Evolutionary conservation across 768 basidiomycete genomes (phyloP).

Genomic region (Fomitopsis pulvina): DNA sequence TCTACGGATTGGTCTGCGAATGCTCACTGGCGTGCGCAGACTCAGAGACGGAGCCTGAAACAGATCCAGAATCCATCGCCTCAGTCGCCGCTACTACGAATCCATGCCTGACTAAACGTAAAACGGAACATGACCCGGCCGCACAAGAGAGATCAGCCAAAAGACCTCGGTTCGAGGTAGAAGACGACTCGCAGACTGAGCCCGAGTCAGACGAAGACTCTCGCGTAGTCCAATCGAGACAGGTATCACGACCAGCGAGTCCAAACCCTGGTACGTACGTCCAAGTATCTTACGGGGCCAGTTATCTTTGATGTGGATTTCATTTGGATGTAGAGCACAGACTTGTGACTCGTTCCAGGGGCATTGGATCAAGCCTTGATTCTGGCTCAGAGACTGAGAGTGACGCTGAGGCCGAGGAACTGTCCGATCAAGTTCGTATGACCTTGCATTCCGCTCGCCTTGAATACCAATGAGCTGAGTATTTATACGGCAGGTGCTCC

Average conservation of each 20-base stretch:
- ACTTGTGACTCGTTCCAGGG: not conserved
- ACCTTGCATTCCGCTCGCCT: not conserved
- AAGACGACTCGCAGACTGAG: not conserved
- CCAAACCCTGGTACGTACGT: not conserved
- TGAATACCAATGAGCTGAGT: not conserved
- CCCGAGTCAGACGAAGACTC: constrained; percentile 5
- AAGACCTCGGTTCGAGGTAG: too few relatives aligned
- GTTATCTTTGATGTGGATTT: not conserved
- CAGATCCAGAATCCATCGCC: not conserved
- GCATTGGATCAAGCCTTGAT: constrained; percentile 22
- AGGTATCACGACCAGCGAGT: constrained; percentile 5
- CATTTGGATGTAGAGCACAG: not conserved
- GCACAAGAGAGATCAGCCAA: too few relatives aligned
- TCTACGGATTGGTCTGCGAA: not conserved
- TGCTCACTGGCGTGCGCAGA: not conserved
- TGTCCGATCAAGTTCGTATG: constrained; percentile 1
- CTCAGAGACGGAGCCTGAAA: constrained; percentile 9
- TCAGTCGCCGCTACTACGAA: not conserved
- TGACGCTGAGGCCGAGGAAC: constrained; percentile 26
- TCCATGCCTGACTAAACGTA: not conserved
- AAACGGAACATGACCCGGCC: not conserved
- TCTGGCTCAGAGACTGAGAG: constrained; percentile 33
- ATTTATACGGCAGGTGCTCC: constrained; percentile 25
- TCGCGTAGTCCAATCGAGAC: constrained; percentile 39
- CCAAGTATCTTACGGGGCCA: not conserved